Conservation (phyloP, 1,139 yeast species). For the Kurtzmaniella quercitrusa region DNA sequence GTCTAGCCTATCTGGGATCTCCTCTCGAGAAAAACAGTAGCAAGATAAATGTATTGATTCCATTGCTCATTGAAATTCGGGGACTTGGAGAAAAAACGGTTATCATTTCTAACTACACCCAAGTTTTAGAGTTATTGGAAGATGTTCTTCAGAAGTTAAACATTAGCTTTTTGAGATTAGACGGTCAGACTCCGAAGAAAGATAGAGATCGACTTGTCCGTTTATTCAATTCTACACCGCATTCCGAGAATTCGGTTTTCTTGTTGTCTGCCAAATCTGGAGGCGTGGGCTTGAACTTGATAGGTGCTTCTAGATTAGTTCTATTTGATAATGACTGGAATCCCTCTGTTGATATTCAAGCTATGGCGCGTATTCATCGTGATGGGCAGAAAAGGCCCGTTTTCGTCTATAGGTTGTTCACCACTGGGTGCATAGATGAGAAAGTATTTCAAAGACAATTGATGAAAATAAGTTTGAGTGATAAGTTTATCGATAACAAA, state of each 20-base stretch:
- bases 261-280: slow-evolving; percentile 89
- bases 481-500: slow-evolving; percentile 64
- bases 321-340: slow-evolving; percentile 93
- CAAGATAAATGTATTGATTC: slow-evolving; percentile 52
- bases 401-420: slow-evolving; percentile 74
- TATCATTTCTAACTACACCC: slow-evolving; percentile 83
- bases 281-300: slow-evolving; percentile 85
- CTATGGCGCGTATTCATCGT: slow-evolving; percentile 93
- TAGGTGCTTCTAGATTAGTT: slow-evolving; percentile 85
- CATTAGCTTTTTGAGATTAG: slow-evolving; percentile 60
- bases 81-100: slow-evolving; percentile 67
- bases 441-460: slow-evolving; percentile 92
- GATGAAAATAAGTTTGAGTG: slow-evolving; percentile 77
- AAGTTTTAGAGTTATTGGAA: slow-evolving; percentile 78
- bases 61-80: slow-evolving; percentile 43
- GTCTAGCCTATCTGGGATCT: slow-evolving; percentile 11
- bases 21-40: slow-evolving; percentile 35
- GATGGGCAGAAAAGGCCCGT: slow-evolving; percentile 87
- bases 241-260: slow-evolving; percentile 54
- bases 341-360: slow-evolving; percentile 88
- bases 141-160: slow-evolving; percentile 47
- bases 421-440: slow-evolving; percentile 91
- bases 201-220: slow-evolving; percentile 64
- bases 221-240: slow-evolving; percentile 55
- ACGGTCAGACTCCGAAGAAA: slow-evolving; percentile 76